These are phyloP conservation scores for Linanthus parryae DNA, from an alignment of 148 eudicot species.

Conservation along the genomic window DNA sequence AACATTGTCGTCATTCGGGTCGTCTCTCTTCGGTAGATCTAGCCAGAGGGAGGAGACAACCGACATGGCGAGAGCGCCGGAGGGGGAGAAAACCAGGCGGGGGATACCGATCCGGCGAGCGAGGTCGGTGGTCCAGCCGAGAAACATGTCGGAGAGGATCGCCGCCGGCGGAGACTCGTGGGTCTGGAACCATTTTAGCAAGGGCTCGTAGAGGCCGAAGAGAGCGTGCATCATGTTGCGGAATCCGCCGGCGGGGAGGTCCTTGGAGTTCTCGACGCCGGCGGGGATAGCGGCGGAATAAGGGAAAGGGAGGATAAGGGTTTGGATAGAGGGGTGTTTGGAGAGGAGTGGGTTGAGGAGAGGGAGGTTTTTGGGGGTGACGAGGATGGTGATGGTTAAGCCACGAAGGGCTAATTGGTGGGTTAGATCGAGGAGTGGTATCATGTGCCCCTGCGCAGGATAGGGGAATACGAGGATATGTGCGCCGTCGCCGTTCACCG, in stretches of 20 bases:
- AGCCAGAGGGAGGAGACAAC: conserved; percentile 22
- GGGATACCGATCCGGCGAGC: conserved; percentile 18
- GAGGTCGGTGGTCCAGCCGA: conserved; percentile 30
- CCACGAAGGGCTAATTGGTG: conserved; percentile 23
- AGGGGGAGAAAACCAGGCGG: conserved; percentile 29
- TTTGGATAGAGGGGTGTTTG: conserved; percentile 20
- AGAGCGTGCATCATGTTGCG: conserved; percentile 15
- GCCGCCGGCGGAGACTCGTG: conserved; percentile 31
- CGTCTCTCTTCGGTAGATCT: conserved; percentile 12
- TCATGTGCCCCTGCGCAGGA: conserved; percentile 37
- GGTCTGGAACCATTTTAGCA: conserved; percentile 20
- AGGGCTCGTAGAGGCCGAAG: conserved; percentile 16
- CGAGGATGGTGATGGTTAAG: conserved; percentile 27
- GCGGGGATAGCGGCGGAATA: conserved; percentile 19
- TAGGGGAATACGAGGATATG: conserved; percentile 35
- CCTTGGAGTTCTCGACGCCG: conserved; percentile 32
- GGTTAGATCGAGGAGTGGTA: conserved; percentile 29
- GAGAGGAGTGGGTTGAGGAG: conserved; percentile 23
- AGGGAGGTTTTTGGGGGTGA: conserved; percentile 31
- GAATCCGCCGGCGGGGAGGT: conserved; percentile 21
- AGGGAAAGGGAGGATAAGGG: conserved; percentile 30
- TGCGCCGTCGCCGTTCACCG: background rate
- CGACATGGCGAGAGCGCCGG: conserved; percentile 28
- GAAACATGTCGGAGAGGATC: conserved; percentile 31
- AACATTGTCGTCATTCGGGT: conserved; percentile 4